phyloP scores from a whole-genome alignment of 148 eudicot genomes.

The Chenopodium berlandieri region DNA sequence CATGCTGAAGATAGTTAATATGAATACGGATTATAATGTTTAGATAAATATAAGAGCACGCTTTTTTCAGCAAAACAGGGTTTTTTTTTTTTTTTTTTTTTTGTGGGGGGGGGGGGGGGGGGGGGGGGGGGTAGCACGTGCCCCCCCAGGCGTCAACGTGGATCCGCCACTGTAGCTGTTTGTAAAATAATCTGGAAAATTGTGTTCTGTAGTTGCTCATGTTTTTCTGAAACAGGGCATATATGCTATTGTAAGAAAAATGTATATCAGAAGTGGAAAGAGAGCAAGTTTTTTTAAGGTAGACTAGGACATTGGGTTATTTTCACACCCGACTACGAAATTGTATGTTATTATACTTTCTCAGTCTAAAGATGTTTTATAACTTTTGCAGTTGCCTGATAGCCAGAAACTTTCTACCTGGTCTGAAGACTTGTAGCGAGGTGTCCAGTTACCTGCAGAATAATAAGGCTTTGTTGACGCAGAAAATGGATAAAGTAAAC shows the following conservation, averaged over 20 bases:
- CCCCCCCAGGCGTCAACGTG: no score
- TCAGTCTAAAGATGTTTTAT: constrained; percentile 16
- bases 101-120: no score
- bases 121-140: no score
- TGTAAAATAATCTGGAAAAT: neutral
- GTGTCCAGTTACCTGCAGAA: constrained; percentile 64
- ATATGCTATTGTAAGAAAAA: neutral
- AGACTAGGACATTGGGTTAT: neutral
- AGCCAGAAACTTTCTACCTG: constrained; percentile 78
- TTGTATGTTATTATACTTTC: constrained; percentile 3
- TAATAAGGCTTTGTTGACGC: constrained; percentile 43
- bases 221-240: neutral
- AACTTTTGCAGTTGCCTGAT: constrained; percentile 74
- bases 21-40: no score
- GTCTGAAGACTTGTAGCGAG: constrained; percentile 86
- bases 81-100: no score
- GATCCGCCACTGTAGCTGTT: neutral
- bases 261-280: neutral
- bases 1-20: no score
- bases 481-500: constrained; percentile 32
- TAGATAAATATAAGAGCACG: no score
- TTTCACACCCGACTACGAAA: neutral
- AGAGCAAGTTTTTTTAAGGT: neutral
- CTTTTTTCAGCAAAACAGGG: no score
- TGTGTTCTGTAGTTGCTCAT: neutral